phyloP scores from a whole-genome alignment of 257 asterid species.

The Penstemon barbatus region DNA sequence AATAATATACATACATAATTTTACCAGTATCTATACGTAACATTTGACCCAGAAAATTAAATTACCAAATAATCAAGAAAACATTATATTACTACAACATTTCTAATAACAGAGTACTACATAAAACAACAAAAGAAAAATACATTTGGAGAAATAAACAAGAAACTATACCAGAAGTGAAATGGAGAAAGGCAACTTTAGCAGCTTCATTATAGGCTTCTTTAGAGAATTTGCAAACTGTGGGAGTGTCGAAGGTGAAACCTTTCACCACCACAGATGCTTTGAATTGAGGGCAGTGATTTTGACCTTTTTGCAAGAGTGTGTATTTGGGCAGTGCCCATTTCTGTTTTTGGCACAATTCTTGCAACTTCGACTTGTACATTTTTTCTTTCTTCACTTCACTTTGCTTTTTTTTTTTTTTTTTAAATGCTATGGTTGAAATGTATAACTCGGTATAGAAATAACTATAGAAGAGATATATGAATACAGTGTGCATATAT shows the following conservation, averaged over 20 bases:
- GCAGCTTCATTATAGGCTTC: conserved; percentile 53
- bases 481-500: background rate
- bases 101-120: background rate
- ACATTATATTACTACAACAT: too few species aligned
- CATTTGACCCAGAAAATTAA: too few species aligned
- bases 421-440: background rate
- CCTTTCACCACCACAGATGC: conserved; percentile 50
- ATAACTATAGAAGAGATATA: background rate
- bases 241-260: conserved; percentile 33
- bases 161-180: conserved; percentile 40
- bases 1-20: too few species aligned
- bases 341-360: conserved; percentile 40
- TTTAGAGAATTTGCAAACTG: conserved; percentile 41
- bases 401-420: background rate
- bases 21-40: too few species aligned
- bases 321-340: conserved; percentile 50
- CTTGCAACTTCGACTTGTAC: conserved; percentile 55
- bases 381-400: conserved; percentile 9
- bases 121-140: background rate
- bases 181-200: conserved; percentile 43
- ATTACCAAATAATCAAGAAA: too few species aligned
- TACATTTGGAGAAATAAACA: background rate
- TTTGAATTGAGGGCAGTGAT: conserved; percentile 48
- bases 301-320: conserved; percentile 41
- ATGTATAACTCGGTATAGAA: conserved; percentile 4